Base-by-base conservation (phyloP, 768 basidiomycete species). In the Lentinula sp. region DNA sequence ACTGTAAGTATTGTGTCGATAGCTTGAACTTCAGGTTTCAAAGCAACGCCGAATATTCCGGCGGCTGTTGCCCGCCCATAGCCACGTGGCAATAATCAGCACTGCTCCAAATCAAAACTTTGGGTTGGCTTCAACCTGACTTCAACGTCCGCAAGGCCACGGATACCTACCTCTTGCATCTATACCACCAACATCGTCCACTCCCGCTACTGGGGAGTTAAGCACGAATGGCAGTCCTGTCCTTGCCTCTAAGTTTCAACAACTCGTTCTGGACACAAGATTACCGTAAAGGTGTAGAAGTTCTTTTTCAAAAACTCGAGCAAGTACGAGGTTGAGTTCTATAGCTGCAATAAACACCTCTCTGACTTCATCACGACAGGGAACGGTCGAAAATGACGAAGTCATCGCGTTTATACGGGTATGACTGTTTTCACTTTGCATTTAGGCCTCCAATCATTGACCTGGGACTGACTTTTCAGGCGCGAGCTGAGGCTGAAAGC, bases 251-350 rank as follows among this genome's bases (percentile, higher is more conserved):
- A 61, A 83, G 83, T 15, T 97, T 97, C 71, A 85, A 81, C 60
- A 95, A 96, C 72, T 95, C 93, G 35, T 97, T 97, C 78, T 97
- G 95, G 95, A 84, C 93, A 15, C 88, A 92, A 71, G 93, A 95
- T 76, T 95, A 93, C 70, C 81, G 91, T 49, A 83, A 76, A 62
- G 95, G 94, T 37, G 80, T 97, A 33, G 86, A 96, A 64, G 82
- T 90, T 23, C 74, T 94, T 36, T 93, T 85, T 70, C 72, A 69
- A 48, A 88, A 91, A 72, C 84, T 94, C 28, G 88, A 93, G 66
- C 88, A 91, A 81, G 92, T 88, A 63, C 53, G 77, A 67, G 28
- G 13, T 48, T 7, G 37, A 37, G 53, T 41, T 43, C 57, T 51
- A 45, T 64, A 16, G 63, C 35, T 57, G 35, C 7, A 18, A 48